phyloP scores from a whole-genome alignment of 2,329 filamentous ascomycete genomes.

The Penicillium aurantiogriseum region DNA sequence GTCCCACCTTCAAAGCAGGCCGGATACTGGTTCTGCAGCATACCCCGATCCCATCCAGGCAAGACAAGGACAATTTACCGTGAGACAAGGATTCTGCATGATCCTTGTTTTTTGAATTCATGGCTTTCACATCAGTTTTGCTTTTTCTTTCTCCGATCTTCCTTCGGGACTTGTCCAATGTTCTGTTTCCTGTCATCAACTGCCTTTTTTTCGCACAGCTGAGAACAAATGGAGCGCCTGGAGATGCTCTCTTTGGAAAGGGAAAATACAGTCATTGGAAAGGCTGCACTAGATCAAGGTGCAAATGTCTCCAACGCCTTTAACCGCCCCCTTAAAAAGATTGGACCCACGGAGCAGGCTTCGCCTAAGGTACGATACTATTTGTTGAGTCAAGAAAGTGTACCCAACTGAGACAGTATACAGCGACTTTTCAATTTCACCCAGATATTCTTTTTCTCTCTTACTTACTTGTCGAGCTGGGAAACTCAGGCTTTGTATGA shows the following conservation, averaged over 20 bases:
- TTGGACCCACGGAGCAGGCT: background rate
- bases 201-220: background rate
- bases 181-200: background rate
- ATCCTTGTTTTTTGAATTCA: background rate
- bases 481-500: constrained; percentile 13
- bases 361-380: constrained; percentile 5
- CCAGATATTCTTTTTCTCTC: constrained; percentile 14
- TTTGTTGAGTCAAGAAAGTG: background rate
- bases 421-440: constrained; percentile 15
- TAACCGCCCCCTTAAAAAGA: background rate
- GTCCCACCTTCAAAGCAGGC: background rate
- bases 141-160: constrained; percentile 4
- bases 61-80: background rate
- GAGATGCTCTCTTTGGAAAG: constrained; percentile 1
- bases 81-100: constrained; percentile 1
- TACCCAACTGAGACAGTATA: background rate
- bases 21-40: background rate
- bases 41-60: background rate
- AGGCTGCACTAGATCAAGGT: background rate
- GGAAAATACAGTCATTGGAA: background rate
- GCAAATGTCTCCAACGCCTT: background rate
- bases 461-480: constrained; percentile 14
- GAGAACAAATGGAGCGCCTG: constrained; percentile 2
- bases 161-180: background rate
- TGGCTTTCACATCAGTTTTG: background rate